phyloP scores from a whole-genome alignment of 78 protist species.

The Creolimax fragrantissima region DNA sequence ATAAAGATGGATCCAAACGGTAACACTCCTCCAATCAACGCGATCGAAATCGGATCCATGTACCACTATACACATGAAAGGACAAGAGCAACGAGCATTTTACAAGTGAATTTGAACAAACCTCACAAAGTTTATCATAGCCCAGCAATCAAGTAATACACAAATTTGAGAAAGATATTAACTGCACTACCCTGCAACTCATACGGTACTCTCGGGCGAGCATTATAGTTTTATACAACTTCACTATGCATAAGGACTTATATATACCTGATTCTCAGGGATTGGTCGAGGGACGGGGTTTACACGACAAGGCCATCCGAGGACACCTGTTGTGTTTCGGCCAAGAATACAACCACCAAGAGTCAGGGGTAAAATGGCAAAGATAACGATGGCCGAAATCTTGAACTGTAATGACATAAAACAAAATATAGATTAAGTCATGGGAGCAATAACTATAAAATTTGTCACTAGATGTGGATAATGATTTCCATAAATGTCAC shows the following conservation, averaged over 20 bases:
- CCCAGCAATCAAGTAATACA: too few relatives aligned
- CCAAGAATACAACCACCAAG: conserved; percentile 73
- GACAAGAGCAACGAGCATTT: not conserved
- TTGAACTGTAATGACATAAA: not conserved
- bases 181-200: too few relatives aligned
- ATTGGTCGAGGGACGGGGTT: conserved; percentile 65
- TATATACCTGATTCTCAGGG: conserved; percentile 56
- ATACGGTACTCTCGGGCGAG: not conserved
- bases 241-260: not conserved
- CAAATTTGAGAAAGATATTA: too few relatives aligned
- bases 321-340: conserved; percentile 32
- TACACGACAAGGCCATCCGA: conserved; percentile 34
- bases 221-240: not conserved
- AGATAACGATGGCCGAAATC: conserved; percentile 45
- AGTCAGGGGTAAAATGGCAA: conserved; percentile 67
- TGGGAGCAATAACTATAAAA: too few relatives aligned
- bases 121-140: too few relatives aligned
- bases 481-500: too few relatives aligned
- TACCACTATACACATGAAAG: too few relatives aligned
- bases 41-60: conserved; percentile 17
- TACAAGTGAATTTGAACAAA: not conserved
- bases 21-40: conserved; percentile 61
- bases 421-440: too few relatives aligned
- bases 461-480: too few relatives aligned
- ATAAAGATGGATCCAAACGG: conserved; percentile 86